Evolutionary conservation across 208 protist species (phyloP).

Genomic region (Phytomonas sp.): DNA sequence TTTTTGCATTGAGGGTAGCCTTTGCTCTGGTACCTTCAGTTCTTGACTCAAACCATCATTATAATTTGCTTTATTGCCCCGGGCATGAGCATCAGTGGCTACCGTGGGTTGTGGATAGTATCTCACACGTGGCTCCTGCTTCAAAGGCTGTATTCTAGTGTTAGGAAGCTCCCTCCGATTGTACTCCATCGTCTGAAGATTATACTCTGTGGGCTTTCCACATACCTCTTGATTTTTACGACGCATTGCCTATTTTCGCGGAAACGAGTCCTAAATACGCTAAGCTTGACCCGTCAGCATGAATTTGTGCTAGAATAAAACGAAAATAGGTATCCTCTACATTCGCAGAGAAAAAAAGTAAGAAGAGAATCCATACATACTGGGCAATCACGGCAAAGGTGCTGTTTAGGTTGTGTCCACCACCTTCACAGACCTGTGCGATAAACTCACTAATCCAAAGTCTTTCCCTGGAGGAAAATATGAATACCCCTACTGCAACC

Average conservation of each 20-base stretch:
- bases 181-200: constrained; percentile 65
- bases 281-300: no score
- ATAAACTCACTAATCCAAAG: background rate
- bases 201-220: constrained; percentile 76
- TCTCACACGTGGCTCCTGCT: constrained; percentile 14
- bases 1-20: no score
- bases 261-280: no score
- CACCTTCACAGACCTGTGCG: no score
- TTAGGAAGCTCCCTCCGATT: constrained; percentile 65
- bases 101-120: constrained; percentile 3
- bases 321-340: background rate
- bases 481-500: no score
- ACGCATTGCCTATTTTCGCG: no score
- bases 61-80: background rate
- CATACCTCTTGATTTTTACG: constrained; percentile 43
- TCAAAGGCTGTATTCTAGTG: constrained; percentile 24
- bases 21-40: no score
- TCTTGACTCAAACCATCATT: no score
- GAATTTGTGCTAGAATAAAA: background rate
- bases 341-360: background rate
- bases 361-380: background rate
- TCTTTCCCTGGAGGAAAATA: background rate
- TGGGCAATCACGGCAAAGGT: no score
- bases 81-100: background rate
- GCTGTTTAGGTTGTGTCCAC: no score